Evolutionary conservation across 768 basidiomycete genomes (phyloP), one percentile per base, ranked within the genome.

Genomic region (Rhizopogon roseolus): DNA sequence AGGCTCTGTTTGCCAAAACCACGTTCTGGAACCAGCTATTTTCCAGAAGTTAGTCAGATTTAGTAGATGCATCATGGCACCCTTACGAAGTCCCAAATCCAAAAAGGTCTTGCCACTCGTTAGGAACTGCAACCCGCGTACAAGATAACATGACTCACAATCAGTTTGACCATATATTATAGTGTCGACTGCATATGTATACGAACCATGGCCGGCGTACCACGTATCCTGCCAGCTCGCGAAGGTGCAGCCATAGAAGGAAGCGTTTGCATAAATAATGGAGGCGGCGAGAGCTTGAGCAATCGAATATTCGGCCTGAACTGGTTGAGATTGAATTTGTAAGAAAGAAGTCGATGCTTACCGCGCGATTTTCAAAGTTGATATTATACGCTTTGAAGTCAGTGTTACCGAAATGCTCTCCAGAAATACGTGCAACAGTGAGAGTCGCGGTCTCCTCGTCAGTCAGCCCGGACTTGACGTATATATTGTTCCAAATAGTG

Each of bases 301-400:
- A 38, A 85, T 82, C 0, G 80, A 63, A 52, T 78, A 83, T 52
- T 84, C 78, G 29, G 79, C 82, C 76, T 54, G 44, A 50, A 41
- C 22, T 1, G 45, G 32, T 22, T 34, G 2, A 38, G 13, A 55
- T 10, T 37, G 8, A 29, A 22, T 22, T 22, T 22, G 22, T 3
- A 22, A 22, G 22, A 22, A 22, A 22, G 22, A 22, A 22, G 22
- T 22, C 22, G 22, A 22, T 22, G 22, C 77, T 43, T 56, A 82
- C 82, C 13, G 83, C 82, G 50, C 80, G 71, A 59, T 85, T 86
- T 49, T 81, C 72, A 55, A 84, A 80, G 60, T 85, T 78, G 54
- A 86, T 78, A 57, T 85, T 85, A 56, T 85, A 84, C 5, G 77
- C 78, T 57, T 76, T 81, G 67, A 85, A 84, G 59, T 85, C 81